Percentiles rank a stretch among this genome's conserved stretches.
Conservation (phyloP, 805 yeast genomes). For the Candida dendrica region DNA sequence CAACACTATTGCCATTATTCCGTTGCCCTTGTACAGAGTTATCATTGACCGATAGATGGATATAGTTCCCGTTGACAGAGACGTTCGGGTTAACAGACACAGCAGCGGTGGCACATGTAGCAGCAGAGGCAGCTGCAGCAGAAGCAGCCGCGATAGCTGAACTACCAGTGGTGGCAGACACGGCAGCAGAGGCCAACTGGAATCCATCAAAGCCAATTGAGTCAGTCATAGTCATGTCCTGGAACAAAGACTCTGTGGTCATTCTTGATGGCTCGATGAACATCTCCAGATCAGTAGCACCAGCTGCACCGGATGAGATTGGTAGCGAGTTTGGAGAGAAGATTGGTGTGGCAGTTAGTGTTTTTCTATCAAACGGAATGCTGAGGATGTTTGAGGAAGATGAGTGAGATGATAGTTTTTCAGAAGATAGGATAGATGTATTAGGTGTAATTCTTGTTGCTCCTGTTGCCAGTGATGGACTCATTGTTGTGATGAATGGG, state of each 20-base stretch:
- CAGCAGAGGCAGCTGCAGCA: conserved; percentile 1
- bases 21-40: too few relatives aligned
- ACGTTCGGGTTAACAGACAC: too few relatives aligned
- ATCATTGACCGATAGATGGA: background rate
- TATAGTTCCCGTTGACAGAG: background rate
- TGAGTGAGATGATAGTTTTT: too few relatives aligned
- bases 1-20: too few relatives aligned
- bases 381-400: background rate
- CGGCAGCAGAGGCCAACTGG: background rate
- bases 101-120: conserved; percentile 2
- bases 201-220: background rate
- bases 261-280: conserved; percentile 17
- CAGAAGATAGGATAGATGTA: too few relatives aligned
- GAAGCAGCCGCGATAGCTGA: conserved; percentile 2
- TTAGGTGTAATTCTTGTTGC: background rate
- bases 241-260: conserved; percentile 13
- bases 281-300: conserved; percentile 3
- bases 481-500: background rate
- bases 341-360: background rate
- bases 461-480: background rate
- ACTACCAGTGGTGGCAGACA: conserved; percentile 4
- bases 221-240: conserved; percentile 6
- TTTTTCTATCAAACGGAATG: background rate
- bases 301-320: background rate
- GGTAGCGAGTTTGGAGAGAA: background rate